Percentiles rank a stretch among this genome's conserved stretches.
Evolutionary conservation across 176 grass and related monocot species (phyloP).

Genomic region (Bothriochloa decipiens): DNA sequence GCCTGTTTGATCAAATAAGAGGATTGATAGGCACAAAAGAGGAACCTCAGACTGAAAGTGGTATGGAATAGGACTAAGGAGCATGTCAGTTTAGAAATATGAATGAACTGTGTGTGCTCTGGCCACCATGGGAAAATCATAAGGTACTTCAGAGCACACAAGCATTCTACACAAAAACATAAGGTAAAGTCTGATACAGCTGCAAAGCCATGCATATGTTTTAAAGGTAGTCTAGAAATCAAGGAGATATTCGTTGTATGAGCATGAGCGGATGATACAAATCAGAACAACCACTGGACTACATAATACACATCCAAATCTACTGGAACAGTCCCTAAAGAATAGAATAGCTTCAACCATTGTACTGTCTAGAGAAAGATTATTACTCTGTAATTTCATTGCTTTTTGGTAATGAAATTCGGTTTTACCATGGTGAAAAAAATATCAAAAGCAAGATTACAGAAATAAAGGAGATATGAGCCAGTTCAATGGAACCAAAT

Average conservation of each 20-base stretch:
- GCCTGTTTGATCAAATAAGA: slow-evolving; percentile 37
- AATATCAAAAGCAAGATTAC: neutral
- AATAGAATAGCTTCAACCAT: slow-evolving; percentile 25
- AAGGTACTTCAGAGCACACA: neutral
- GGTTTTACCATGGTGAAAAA: neutral
- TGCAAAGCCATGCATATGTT: slow-evolving; percentile 30
- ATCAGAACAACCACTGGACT: slow-evolving; percentile 16
- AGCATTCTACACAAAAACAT: slow-evolving; percentile 10
- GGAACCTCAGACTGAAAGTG: neutral
- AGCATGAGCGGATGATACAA: slow-evolving; percentile 20
- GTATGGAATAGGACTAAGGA: neutral
- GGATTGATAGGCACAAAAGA: slow-evolving; percentile 11
- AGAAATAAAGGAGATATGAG: slow-evolving; percentile 29
- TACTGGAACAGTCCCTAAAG: slow-evolving; percentile 28
- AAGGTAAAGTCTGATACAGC: slow-evolving; percentile 21
- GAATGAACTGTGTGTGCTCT: neutral
- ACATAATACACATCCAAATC: slow-evolving; percentile 18
- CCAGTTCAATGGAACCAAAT: slow-evolving; percentile 24
- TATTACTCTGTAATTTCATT: neutral
- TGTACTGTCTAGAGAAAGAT: slow-evolving; percentile 11
- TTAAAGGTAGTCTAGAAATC: slow-evolving; percentile 4
- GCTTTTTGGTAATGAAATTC: neutral
- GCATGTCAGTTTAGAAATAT: slow-evolving; percentile 11
- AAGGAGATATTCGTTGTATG: slow-evolving; percentile 26
- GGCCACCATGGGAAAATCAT: neutral